Conservation (phyloP, 2,329 filamentous ascomycete genomes). For the Trichophyton benhamiae region DNA sequence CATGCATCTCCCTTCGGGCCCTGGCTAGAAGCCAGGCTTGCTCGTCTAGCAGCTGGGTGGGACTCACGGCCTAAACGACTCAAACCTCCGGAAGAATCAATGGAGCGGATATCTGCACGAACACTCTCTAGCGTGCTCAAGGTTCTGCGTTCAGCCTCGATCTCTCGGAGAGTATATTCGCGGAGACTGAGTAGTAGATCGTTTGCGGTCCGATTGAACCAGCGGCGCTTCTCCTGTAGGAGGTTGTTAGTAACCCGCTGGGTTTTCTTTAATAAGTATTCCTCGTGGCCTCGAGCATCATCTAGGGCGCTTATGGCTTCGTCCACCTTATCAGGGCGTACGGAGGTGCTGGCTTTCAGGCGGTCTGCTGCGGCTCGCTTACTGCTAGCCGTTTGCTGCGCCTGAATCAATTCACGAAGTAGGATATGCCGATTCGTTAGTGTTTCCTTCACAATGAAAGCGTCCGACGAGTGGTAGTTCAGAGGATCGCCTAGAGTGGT, state of each 20-base stretch:
- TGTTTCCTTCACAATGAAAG: constrained; percentile 96
- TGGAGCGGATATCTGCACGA: constrained; percentile 80
- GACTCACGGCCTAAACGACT: constrained; percentile 79
- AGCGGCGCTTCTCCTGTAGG: constrained; percentile 73
- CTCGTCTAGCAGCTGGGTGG: constrained; percentile 61
- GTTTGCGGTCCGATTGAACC: constrained; percentile 76
- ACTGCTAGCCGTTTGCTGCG: constrained; percentile 70
- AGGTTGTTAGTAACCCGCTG: constrained; percentile 81
- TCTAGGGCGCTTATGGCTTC: constrained; percentile 88
- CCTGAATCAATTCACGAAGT: constrained; percentile 81
- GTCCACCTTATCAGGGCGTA: constrained; percentile 90
- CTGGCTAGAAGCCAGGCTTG: constrained; percentile 73
- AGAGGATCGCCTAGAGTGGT: constrained; percentile 89
- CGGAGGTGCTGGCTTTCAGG: constrained; percentile 72
- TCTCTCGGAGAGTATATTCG: constrained; percentile 87
- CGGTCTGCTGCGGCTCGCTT: constrained; percentile 79
- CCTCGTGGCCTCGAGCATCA: constrained; percentile 71
- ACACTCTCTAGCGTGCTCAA: constrained; percentile 88
- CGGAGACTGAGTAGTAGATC: constrained; percentile 74
- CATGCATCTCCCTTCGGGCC: constrained; percentile 96
- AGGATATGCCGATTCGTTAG: constrained; percentile 96
- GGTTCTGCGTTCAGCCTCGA: constrained; percentile 85
- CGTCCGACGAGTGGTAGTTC: constrained; percentile 87
- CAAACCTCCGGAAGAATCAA: constrained; percentile 81
- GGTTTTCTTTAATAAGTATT: constrained; percentile 72